Conservation (phyloP, 306 rosid species). For the Trifolium dubium region DNA sequence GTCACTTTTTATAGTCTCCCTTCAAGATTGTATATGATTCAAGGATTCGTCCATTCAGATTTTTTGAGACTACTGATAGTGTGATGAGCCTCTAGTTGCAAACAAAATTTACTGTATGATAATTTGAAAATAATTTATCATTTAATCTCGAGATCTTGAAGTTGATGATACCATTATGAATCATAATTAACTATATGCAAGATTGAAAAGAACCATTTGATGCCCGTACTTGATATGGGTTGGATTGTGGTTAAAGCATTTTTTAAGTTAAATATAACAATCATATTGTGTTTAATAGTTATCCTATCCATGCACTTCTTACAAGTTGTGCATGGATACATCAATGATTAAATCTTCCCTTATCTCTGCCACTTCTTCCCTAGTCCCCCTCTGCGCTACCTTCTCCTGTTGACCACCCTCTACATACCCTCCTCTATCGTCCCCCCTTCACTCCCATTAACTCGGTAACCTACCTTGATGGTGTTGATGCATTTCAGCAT, state of each 20-base stretch:
- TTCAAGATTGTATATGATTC: conserved; percentile 41
- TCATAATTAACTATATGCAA: not conserved
- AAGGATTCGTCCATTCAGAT: conserved; percentile 31
- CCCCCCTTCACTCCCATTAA: too few relatives aligned
- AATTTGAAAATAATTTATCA: conserved; percentile 10
- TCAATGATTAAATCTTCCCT: too few relatives aligned
- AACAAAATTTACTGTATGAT: conserved; percentile 26
- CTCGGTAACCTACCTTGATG: too few relatives aligned
- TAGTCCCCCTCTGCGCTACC: too few relatives aligned
- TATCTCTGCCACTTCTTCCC: too few relatives aligned
- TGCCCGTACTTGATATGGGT: not conserved
- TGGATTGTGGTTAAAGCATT: not conserved
- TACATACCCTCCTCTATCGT: too few relatives aligned
- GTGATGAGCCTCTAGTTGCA: conserved; percentile 4
- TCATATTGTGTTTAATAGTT: too few relatives aligned
- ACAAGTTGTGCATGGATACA: too few relatives aligned
- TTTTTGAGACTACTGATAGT: conserved; percentile 28
- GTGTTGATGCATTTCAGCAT: too few relatives aligned
- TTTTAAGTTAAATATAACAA: not conserved
- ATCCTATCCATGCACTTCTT: too few relatives aligned
- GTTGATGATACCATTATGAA: conserved; percentile 19
- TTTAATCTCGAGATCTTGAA: conserved; percentile 7
- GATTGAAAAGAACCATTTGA: not conserved
- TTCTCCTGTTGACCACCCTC: too few relatives aligned
- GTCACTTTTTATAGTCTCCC: conserved; percentile 18